Conservation (phyloP, 148 eudicot genomes). For the Persicaria tinctoria region DNA sequence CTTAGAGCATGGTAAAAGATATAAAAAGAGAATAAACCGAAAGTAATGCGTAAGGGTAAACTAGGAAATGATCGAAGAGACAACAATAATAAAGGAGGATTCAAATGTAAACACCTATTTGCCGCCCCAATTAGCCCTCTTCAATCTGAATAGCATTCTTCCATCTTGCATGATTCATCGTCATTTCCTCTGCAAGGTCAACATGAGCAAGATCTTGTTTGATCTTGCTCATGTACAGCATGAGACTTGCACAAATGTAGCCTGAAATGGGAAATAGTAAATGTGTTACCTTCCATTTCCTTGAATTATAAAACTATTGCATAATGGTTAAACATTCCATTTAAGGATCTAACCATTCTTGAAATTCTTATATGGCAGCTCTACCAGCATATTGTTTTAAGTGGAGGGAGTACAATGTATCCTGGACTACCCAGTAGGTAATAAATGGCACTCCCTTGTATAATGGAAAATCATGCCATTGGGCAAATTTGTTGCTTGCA, state of each 20-base stretch:
- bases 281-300: not conserved
- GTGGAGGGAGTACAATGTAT: conserved; percentile 99
- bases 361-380: conserved; percentile 55
- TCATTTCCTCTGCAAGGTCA: too few relatives aligned
- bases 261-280: not conserved
- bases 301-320: conserved; percentile 9
- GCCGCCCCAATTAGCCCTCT: too few relatives aligned
- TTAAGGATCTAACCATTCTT: conserved; percentile 16
- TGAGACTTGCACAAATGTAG: not conserved
- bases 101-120: too few relatives aligned
- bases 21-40: too few relatives aligned
- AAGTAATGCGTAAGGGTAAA: too few relatives aligned
- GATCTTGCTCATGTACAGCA: not conserved
- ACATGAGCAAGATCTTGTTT: too few relatives aligned
- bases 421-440: conserved; percentile 99
- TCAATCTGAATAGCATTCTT: too few relatives aligned
- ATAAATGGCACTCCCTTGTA: conserved; percentile 4
- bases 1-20: too few relatives aligned
- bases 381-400: conserved; percentile 91
- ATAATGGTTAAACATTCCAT: not conserved
- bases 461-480: not conserved
- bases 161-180: too few relatives aligned
- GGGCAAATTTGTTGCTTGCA: not conserved
- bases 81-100: too few relatives aligned
- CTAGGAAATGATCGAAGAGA: too few relatives aligned